These are phyloP conservation scores for Leishmania martiniquensis DNA, from an alignment of 208 protist species.

Conservation along the genomic window DNA sequence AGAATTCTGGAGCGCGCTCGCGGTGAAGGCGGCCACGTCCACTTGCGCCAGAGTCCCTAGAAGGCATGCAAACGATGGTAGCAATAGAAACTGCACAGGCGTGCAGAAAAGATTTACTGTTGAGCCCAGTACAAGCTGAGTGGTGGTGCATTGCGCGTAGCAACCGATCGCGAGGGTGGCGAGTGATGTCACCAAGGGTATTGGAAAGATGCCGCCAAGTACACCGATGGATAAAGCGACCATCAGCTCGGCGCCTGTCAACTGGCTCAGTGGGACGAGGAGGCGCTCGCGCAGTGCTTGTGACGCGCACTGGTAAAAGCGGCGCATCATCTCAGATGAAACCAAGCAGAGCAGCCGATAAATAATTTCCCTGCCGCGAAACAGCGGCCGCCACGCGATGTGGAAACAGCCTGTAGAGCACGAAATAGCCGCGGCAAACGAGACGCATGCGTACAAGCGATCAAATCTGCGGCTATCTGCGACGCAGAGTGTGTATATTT, in stretches of 20 bases:
- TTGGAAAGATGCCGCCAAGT: slow-evolving; percentile 56
- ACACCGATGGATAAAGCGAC: slow-evolving; percentile 41
- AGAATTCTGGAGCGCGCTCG: slow-evolving; percentile 21
- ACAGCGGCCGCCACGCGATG: neutral
- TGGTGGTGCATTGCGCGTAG: slow-evolving; percentile 15
- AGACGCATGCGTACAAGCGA: no score
- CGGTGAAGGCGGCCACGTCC: slow-evolving; percentile 36
- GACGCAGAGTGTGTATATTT: neutral
- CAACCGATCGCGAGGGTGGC: slow-evolving; percentile 29
- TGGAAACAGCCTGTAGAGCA: neutral
- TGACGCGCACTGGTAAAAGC: neutral
- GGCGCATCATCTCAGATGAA: neutral
- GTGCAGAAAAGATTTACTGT: slow-evolving; percentile 49
- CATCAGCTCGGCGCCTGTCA: slow-evolving; percentile 28
- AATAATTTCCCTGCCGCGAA: neutral
- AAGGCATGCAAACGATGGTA: slow-evolving; percentile 38
- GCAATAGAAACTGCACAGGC: slow-evolving; percentile 47
- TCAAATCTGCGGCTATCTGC: neutral
- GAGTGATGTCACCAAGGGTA: slow-evolving; percentile 52
- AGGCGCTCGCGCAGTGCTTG: slow-evolving; percentile 36
- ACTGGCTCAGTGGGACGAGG: slow-evolving; percentile 27
- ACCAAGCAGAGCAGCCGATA: neutral
- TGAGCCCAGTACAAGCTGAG: slow-evolving; percentile 39
- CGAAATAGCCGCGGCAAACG: neutral
- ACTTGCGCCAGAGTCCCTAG: slow-evolving; percentile 5